phyloP scores from a whole-genome alignment of 768 basidiomycete species.

The Hemileccinum impolitum region DNA sequence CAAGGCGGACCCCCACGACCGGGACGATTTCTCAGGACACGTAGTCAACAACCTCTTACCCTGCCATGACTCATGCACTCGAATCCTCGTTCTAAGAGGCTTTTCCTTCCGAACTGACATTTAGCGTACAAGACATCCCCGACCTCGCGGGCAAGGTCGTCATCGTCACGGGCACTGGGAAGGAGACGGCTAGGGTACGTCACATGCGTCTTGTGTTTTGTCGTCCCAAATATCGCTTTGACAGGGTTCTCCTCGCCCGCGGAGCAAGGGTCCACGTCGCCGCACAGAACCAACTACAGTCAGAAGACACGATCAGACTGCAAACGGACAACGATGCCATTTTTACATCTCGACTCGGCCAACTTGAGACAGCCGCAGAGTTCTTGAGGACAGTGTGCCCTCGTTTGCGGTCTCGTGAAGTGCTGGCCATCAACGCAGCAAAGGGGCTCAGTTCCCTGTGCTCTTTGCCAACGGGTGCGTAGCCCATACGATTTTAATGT shows the following conservation, averaged over 20 bases:
- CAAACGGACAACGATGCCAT: conserved; percentile 32
- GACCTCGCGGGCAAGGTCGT: conserved; percentile 34
- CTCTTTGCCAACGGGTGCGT: conserved; percentile 51
- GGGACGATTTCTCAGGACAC: too few species aligned
- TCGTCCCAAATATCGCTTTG: too few species aligned
- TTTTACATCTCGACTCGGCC: conserved; percentile 38
- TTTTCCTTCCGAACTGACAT: conserved; percentile 25
- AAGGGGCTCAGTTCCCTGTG: conserved; percentile 44
- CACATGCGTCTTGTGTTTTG: background rate
- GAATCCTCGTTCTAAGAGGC: conserved; percentile 8
- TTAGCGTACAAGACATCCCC: conserved; percentile 29
- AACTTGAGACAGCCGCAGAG: conserved; percentile 33
- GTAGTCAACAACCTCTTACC: too few species aligned
- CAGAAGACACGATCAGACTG: conserved; percentile 28
- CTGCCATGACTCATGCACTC: conserved; percentile 4
- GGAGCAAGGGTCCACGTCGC: conserved; percentile 38
- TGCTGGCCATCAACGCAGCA: conserved; percentile 22
- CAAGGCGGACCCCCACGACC: too few species aligned
- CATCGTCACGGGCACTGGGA: conserved; percentile 35
- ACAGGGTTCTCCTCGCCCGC: conserved; percentile 26
- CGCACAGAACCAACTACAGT: conserved; percentile 22
- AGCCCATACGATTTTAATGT: background rate
- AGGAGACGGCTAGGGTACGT: conserved; percentile 22
- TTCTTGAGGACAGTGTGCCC: conserved; percentile 22
- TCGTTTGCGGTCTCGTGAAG: background rate